A percentile compares a stretch with the other conserved stretches of the same genome.
Conservation (phyloP, 495 filamentous ascomycete species). For the Penicillium canescens region DNA sequence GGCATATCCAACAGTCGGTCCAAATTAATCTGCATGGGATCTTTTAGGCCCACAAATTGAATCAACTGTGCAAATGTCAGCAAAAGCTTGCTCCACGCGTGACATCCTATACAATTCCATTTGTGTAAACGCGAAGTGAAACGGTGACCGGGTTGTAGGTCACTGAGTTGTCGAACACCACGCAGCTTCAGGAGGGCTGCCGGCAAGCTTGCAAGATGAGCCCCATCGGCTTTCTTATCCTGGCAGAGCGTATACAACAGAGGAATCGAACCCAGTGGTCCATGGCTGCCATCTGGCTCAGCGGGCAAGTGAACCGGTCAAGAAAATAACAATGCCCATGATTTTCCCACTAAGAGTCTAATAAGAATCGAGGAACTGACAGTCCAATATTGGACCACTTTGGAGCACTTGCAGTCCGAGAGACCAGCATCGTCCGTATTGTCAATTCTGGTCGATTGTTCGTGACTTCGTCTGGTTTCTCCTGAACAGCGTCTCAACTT, state of each 20-base stretch:
- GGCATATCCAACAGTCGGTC: slow-evolving; percentile 11
- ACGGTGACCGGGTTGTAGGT: slow-evolving; percentile 14
- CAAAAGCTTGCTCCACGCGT: no score
- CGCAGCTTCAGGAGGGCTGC: slow-evolving; percentile 14
- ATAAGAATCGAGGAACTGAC: neutral
- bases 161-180: slow-evolving; percentile 4
- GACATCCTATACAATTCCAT: slow-evolving; percentile 10
- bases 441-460: neutral
- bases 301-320: slow-evolving; percentile 14
- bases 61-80: slow-evolving; percentile 12
- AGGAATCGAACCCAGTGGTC: slow-evolving; percentile 14
- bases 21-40: slow-evolving; percentile 10
- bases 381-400: neutral
- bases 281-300: slow-evolving; percentile 10
- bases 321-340: slow-evolving; percentile 18
- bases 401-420: neutral
- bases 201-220: slow-evolving; percentile 7
- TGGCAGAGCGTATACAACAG: slow-evolving; percentile 14
- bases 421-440: neutral
- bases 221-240: slow-evolving; percentile 1
- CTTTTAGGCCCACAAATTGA: slow-evolving; percentile 12
- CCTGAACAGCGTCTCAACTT: neutral
- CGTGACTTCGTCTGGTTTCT: neutral
- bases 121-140: slow-evolving; percentile 21
- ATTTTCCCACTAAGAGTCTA: slow-evolving; percentile 12